A percentile compares a stretch with the other conserved stretches of the same genome.
phyloP scores from a whole-genome alignment of 1,284 basidiomycete genomes.

The Waitea zeae region DNA sequence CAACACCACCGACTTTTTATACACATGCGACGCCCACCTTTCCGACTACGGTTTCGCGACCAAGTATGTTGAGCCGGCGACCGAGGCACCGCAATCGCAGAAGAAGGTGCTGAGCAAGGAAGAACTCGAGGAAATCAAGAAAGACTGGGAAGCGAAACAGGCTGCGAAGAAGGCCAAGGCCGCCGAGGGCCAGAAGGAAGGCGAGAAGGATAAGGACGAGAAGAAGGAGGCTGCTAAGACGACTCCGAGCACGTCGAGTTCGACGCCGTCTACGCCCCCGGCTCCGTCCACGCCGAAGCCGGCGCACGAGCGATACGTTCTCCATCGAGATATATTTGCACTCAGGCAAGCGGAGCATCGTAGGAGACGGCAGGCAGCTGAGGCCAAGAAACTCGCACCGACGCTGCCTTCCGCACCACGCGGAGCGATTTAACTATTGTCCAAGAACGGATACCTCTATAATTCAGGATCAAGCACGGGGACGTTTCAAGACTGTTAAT shows the following conservation, averaged over 20 bases:
- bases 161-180: constrained; percentile 11
- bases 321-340: constrained; percentile 23
- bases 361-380: constrained; percentile 16
- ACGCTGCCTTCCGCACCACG: constrained; percentile 20
- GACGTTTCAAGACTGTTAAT: background rate
- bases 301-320: constrained; percentile 18
- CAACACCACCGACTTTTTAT: constrained; percentile 60
- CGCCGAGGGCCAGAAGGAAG: constrained; percentile 4
- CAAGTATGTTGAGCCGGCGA: constrained; percentile 19
- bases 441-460: no score
- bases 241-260: constrained; percentile 2
- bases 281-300: constrained; percentile 10
- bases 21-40: constrained; percentile 53
- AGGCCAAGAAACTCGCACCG: constrained; percentile 21
- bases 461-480: no score
- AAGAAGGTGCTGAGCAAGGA: constrained; percentile 35
- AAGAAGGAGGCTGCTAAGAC: constrained; percentile 7
- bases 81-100: constrained; percentile 13
- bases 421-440: no score
- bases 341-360: constrained; percentile 21
- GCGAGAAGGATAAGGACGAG: constrained; percentile 8
- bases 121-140: constrained; percentile 57
- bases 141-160: constrained; percentile 63
- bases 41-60: constrained; percentile 53
- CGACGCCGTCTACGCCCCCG: constrained; percentile 7